Evolutionary conservation across 192 early-diverging fungal genomes (phyloP), one percentile per base, ranked within the genome.

Genomic region (Linnemannia elongata): DNA sequence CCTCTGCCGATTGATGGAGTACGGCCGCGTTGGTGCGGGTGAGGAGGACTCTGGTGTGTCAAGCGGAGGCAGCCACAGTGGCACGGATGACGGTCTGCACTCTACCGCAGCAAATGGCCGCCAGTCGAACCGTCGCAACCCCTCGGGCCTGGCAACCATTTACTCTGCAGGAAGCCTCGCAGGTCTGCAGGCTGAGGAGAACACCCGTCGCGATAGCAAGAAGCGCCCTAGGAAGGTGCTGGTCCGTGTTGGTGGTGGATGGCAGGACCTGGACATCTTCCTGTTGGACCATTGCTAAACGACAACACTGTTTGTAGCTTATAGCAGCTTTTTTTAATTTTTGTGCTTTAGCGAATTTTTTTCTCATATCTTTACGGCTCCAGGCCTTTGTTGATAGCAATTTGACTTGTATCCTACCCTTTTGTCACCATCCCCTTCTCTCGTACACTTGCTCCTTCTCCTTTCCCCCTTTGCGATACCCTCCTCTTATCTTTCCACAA

Each of bases 261-360:
- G 91, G 90, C 91, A 94, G 33, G 93, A 93, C 83, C 70, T 94
- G 47, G 93, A 94, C 52, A 90, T 93, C 44, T 94, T 94, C 76
- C 88, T 94, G 77, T 57, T 94, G 20, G 92, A 93, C 27, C 91
- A 93, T 73, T 88, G 89, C 69, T 73, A 12, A 74, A 35, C 38
- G 85, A 81, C 7, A 77, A 54, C 45, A 49, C 54, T 69, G 13
- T 73, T 44, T 71, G 75, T 9, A 49, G 73, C 74, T 79, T 60
- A 30, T 77, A 77, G 44, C 44, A 75, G 30, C 30, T 63, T 33
- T n/a, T 20, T 36, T 27, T 54, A n/a, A 30, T n/a, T 55, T 55
- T n/a, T 73, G 15, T 35, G 42, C 22, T 47, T n/a, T 74, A 15
- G 54, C 3, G 54, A 55, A n/a, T 45, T 66, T 41, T 74, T 76